A percentile compares a stretch with the other conserved stretches of the same genome.
Evolutionary conservation across 2,329 filamentous ascomycete genomes (phyloP).

Genomic region (Colletotrichum horii): DNA sequence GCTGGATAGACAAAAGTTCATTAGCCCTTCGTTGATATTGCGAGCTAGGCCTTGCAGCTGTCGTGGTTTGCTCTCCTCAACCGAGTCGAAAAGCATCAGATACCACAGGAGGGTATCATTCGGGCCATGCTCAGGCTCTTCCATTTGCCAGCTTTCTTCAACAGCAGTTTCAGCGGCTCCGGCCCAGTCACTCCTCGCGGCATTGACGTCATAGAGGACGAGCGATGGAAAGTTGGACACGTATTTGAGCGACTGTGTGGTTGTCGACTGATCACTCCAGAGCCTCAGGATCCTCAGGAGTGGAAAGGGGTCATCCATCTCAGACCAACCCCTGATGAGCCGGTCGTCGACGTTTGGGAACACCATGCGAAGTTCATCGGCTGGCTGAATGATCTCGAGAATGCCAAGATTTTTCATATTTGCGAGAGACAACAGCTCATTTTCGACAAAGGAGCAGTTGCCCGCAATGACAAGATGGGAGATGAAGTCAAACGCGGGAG

Average conservation of each 20-base stretch:
- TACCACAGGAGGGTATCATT: slow-evolving; percentile 39
- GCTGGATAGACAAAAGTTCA: slow-evolving; percentile 23
- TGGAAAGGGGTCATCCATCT: slow-evolving; percentile 47
- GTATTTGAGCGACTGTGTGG: slow-evolving; percentile 44
- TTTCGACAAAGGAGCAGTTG: slow-evolving; percentile 36
- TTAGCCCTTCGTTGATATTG: slow-evolving; percentile 39
- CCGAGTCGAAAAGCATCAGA: slow-evolving; percentile 38
- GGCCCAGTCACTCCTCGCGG: slow-evolving; percentile 40
- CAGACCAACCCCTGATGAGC: slow-evolving; percentile 51
- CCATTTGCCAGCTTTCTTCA: slow-evolving; percentile 39
- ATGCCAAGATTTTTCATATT: slow-evolving; percentile 51
- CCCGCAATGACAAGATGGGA: slow-evolving; percentile 45
- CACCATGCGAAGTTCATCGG: slow-evolving; percentile 27
- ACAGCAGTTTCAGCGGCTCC: slow-evolving; percentile 26
- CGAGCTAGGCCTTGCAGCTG: slow-evolving; percentile 31
- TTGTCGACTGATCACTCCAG: slow-evolving; percentile 45
- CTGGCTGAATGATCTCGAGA: slow-evolving; percentile 50
- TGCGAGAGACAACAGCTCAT: slow-evolving; percentile 46
- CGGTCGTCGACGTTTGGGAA: slow-evolving; percentile 49
- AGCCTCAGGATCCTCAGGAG: slow-evolving; percentile 51
- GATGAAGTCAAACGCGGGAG: slow-evolving; percentile 41
- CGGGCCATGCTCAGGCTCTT: slow-evolving; percentile 24
- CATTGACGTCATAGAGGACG: slow-evolving; percentile 48
- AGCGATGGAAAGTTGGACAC: slow-evolving; percentile 49
- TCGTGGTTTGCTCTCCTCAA: slow-evolving; percentile 27